These are phyloP conservation scores for Trichoderma simmonsii DNA, from an alignment of 2,329 filamentous ascomycete species.

Conservation along the genomic window DNA sequence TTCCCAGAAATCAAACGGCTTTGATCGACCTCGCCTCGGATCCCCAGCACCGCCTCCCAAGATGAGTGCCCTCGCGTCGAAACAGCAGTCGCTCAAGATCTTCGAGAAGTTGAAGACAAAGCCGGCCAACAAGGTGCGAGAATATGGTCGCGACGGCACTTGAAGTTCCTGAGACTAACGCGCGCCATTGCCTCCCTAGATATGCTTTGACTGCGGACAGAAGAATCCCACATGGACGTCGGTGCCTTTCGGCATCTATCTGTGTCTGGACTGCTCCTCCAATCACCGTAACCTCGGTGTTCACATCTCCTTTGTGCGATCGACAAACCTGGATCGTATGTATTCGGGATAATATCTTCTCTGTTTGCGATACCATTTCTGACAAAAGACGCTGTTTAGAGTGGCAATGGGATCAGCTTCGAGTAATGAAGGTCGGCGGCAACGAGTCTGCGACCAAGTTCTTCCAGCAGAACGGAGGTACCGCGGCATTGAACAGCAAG, in stretches of 20 bases:
- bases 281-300: slow-evolving; percentile 97
- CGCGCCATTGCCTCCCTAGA: slow-evolving; percentile 45
- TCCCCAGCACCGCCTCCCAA: slow-evolving; percentile 34
- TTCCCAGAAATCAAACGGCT: not conserved
- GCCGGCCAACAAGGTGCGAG: slow-evolving; percentile 82
- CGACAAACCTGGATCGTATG: slow-evolving; percentile 97
- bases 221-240: slow-evolving; percentile 99
- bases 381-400: slow-evolving; percentile 45
- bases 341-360: slow-evolving; percentile 16
- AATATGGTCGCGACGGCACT: not conserved
- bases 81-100: slow-evolving; percentile 93
- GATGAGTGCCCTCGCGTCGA: slow-evolving; percentile 72
- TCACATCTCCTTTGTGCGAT: slow-evolving; percentile 98
- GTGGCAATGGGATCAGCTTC: slow-evolving; percentile 99
- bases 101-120: slow-evolving; percentile 97
- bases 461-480: slow-evolving; percentile 95
- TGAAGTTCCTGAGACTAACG: not conserved
- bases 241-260: slow-evolving; percentile 93
- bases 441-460: slow-evolving; percentile 98
- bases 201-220: slow-evolving; percentile 97
- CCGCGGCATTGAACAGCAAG: slow-evolving; percentile 90
- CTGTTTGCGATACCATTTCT: slow-evolving; percentile 19
- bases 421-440: slow-evolving; percentile 95
- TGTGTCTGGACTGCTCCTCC: slow-evolving; percentile 95
- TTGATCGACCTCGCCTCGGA: not conserved